These are phyloP conservation scores for Yarrowia alimentaria DNA, from an alignment of 805 yeast genomes.

Conservation along the genomic window DNA sequence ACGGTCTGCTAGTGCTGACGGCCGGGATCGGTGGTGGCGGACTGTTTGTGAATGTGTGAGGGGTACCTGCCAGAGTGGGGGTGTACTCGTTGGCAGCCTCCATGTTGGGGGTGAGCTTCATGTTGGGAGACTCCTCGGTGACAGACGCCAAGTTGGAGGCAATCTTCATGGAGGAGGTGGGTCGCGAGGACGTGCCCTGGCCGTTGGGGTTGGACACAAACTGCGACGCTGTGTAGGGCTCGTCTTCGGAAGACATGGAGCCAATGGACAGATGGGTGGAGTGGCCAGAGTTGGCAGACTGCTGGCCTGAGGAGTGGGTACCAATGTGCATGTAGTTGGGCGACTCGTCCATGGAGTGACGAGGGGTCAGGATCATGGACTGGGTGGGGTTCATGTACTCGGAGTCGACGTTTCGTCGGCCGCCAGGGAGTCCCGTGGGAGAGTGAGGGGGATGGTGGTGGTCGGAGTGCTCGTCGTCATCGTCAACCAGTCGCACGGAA, in stretches of 20 bases:
- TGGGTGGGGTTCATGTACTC: conserved; percentile 35
- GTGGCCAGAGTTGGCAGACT: conserved; percentile 8
- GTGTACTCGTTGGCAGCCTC: conserved; percentile 24
- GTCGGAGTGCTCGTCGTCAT: conserved; percentile 29
- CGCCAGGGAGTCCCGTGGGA: conserved; percentile 2
- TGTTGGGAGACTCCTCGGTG: conserved; percentile 18
- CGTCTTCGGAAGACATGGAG: conserved; percentile 23
- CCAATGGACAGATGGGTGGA: conserved; percentile 12
- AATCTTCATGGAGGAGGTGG: conserved; percentile 12
- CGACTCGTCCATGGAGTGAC: conserved; percentile 38
- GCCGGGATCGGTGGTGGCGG: conserved; percentile 25
- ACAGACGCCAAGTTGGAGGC: conserved; percentile 14
- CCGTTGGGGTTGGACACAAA: conserved; percentile 15
- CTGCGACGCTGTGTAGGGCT: conserved; percentile 12
- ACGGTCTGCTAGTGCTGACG: conserved; percentile 10
- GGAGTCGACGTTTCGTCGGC: conserved; percentile 29
- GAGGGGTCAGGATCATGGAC: conserved; percentile 34
- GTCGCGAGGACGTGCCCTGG: too few species aligned
- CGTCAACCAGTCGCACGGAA: conserved; percentile 70
- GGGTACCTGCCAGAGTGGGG: conserved; percentile 4
- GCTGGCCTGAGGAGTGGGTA: conserved; percentile 11
- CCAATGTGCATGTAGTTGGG: conserved; percentile 25
- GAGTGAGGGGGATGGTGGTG: conserved; percentile 5
- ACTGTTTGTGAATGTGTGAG: conserved; percentile 5
- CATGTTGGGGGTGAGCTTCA: conserved; percentile 13